Base-by-base conservation (phyloP, 2,329 filamentous ascomycete species). In the Phialophora tarda region DNA sequence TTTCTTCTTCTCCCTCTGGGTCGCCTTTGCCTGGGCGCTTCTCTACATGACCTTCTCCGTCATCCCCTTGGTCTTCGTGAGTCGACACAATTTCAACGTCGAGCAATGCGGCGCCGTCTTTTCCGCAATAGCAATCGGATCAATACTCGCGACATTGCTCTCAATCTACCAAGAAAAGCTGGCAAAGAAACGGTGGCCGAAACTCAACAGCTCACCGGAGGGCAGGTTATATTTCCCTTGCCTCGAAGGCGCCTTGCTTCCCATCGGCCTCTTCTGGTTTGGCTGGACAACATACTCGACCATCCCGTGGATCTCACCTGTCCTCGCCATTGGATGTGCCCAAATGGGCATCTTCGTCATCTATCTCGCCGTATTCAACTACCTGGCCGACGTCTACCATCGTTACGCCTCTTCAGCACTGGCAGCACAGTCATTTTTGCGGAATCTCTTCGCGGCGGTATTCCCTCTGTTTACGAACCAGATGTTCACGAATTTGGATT, bases 331-430 rank as follows among this genome's bases (percentile, higher is more conserved):
- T 38, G 86, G 84, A 0, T 85, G 92, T 66, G 89, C 92, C 0
- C 94, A 91, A 0, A 91, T 94, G 82, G 90, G 93, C 30, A 96
- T 97, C 70, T 94, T 92, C 77, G 89, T 87, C 48, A 88, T 97
- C 41, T 96, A 96, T 75, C 84, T 97, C 0, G 89, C 93, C 2
- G 91, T 92, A 0, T 97, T 97, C 81, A 97, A 97, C 76, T 97
- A 96, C 73, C 84, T 97, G 1, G 92, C 93, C 23, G 93, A 97
- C 75, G 89, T 89, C 1, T 97, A 97, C 77, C 90, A 93, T 75
- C 83, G 86, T 2, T 97, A 94, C 73, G 92, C 93, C 0, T 92
- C 89, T 47, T 95, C 91, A 0, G 93, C 93, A 0, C 81, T 97
- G 5, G 93, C 93, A 0, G 92, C 93, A 0, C 92, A 97, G 80